Evolutionary conservation across 2,329 filamentous ascomycete species (phyloP).

Genomic region (Coniella vitis): DNA sequence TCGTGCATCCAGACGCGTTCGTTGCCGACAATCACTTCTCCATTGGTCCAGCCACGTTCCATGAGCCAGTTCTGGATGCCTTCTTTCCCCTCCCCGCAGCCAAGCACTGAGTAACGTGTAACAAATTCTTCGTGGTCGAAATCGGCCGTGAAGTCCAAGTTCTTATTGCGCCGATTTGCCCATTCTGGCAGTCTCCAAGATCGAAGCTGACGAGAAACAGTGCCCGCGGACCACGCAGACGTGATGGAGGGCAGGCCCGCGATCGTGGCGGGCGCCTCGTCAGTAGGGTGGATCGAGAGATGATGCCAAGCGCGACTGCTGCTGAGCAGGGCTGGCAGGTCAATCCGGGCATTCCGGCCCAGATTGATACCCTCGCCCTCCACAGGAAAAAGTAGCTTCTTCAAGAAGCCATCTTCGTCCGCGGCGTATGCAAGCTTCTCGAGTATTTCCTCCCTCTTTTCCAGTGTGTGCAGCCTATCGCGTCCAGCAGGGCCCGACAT

Average conservation of each 20-base stretch:
- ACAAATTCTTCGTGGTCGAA: slow-evolving; percentile 93
- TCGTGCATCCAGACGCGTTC: slow-evolving; percentile 97
- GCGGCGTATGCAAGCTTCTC: slow-evolving; percentile 81
- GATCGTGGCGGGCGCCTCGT: slow-evolving; percentile 70
- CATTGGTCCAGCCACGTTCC: slow-evolving; percentile 96
- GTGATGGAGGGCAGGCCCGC: slow-evolving; percentile 65
- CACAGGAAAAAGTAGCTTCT: slow-evolving; percentile 72
- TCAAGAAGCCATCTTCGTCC: slow-evolving; percentile 76
- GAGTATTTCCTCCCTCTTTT: slow-evolving; percentile 74
- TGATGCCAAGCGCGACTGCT: slow-evolving; percentile 96
- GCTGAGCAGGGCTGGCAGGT: slow-evolving; percentile 65
- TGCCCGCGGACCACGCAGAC: slow-evolving; percentile 88
- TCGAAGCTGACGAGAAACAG: slow-evolving; percentile 85
- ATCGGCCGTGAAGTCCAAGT: slow-evolving; percentile 91
- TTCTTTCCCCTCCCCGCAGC: slow-evolving; percentile 83
- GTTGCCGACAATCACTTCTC: slow-evolving; percentile 83
- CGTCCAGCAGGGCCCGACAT: slow-evolving; percentile 58
- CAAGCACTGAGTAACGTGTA: slow-evolving; percentile 72
- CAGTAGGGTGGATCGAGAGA: slow-evolving; percentile 82
- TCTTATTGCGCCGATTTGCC: slow-evolving; percentile 87
- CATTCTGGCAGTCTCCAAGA: slow-evolving; percentile 93
- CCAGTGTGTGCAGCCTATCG: slow-evolving; percentile 70
- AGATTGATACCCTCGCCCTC: slow-evolving; percentile 72
- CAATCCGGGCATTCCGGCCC: slow-evolving; percentile 71
- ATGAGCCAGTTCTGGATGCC: slow-evolving; percentile 92